Base-by-base conservation (phyloP, 108 stramenopile genomes). In the Discostella stelligeroides region DNA sequence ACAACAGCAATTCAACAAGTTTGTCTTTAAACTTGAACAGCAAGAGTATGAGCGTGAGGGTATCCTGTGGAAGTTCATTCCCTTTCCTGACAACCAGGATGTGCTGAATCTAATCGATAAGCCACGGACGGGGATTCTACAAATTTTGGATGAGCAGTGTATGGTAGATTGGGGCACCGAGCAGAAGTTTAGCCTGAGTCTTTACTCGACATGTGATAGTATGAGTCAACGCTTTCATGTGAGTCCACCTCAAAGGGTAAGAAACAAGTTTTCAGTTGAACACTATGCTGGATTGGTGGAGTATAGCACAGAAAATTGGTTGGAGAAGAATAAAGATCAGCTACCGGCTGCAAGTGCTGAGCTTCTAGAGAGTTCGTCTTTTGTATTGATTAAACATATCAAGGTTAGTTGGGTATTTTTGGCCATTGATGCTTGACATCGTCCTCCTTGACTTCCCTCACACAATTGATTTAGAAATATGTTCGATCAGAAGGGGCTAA, bases 321-420 rank as follows among this genome's bases (percentile, higher is more conserved):
- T 95, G 39, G 97, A 95, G 61, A 98, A 96, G 80, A 98, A 98
- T 75, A 92, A 87, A 34, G 97, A 98, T 68, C 91, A 92, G 34
- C 64, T 96, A 25, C 92, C 93, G 11, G 89, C 93, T 27, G 91
- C 92, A 23, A 85, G 88, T 23, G 91, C 85, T 12, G 93, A 96
- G 40, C 75, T 99, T 58, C 82, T 97, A 39, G 79, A 82, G 34
- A 85, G 76, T 47, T 73, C 72, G 25, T 67, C 73, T n/a, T 80
- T 80, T 65, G 67, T 68, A 42, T 49, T 80, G 15, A 68, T 80
- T 45, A 57, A 63, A 15, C 68, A 73, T 38, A 73, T 80, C 56
- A 80, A 80, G 79, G 79, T 80, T 27, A 43, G 62, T 29, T 39
- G 28, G 27, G n/a, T 30, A 5, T 37, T 13, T 59, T 38, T 40